Percentiles rank a stretch among this genome's conserved stretches.
Evolutionary conservation across 1,284 basidiomycete genomes (phyloP).

Genomic region (Ceratobasidium sp.): DNA sequence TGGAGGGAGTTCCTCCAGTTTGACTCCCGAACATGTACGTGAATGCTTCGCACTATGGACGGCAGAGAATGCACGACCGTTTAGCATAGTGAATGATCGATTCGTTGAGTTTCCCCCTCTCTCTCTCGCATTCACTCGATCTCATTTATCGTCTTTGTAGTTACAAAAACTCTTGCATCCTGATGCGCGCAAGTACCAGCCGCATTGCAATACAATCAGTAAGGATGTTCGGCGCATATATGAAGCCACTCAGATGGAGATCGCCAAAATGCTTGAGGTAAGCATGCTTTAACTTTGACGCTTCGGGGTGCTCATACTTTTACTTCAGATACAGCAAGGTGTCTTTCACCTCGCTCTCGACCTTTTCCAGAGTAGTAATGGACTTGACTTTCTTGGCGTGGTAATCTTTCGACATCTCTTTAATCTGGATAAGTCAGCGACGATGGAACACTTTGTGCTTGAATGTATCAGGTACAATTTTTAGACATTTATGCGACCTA

Average conservation of each 20-base stretch:
- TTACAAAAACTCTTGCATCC: not conserved
- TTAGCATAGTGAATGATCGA: not conserved
- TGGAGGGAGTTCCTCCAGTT: not conserved
- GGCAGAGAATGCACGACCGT: not conserved
- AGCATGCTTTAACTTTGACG: not conserved
- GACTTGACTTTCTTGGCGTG: not conserved
- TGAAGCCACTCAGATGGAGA: not conserved
- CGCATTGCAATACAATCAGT: not conserved
- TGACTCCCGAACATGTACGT: not conserved
- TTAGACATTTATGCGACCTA: no score
- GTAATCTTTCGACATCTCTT: not conserved
- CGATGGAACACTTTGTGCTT: not conserved
- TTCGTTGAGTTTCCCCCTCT: not conserved
- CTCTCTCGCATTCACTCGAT: not conserved
- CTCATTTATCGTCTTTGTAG: not conserved
- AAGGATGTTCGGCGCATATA: conserved; percentile 7
- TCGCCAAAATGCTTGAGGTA: not conserved
- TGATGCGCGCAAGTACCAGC: not conserved
- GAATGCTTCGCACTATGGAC: conserved; percentile 3
- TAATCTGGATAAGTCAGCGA: no score
- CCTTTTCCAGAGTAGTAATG: not conserved
- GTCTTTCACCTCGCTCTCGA: conserved; percentile 4
- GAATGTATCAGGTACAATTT: conserved; percentile 17
- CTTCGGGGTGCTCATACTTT: not conserved
- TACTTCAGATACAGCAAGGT: not conserved